A percentile compares a stretch with the other conserved stretches of the same genome.
Conservation (phyloP, 371 early-diverging fungal species). For the Rhizopus stolonifer region DNA sequence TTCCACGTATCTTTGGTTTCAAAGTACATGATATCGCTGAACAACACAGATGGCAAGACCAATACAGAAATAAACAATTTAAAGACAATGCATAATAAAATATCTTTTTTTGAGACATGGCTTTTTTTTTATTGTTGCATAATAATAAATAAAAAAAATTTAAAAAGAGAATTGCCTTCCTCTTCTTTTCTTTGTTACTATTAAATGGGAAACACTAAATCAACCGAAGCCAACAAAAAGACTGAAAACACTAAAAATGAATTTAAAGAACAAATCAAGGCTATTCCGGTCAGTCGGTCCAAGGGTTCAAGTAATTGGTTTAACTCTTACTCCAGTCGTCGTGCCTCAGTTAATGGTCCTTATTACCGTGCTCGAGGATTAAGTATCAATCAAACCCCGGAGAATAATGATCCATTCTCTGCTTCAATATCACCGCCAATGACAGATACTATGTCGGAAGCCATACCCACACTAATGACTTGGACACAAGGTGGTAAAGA, state of each 20-base stretch:
- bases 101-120: too few relatives aligned
- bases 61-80: slow-evolving; percentile 61
- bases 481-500: slow-evolving; percentile 92
- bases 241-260: too few relatives aligned
- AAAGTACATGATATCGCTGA: slow-evolving; percentile 82
- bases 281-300: too few relatives aligned
- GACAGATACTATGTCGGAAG: background rate
- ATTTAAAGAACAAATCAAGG: too few relatives aligned
- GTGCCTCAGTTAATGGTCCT: slow-evolving; percentile 49
- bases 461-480: slow-evolving; percentile 56
- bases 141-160: too few relatives aligned
- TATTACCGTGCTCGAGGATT: slow-evolving; percentile 52
- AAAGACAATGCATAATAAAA: too few relatives aligned
- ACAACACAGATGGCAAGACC: slow-evolving; percentile 89
- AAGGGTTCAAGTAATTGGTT: slow-evolving; percentile 46
- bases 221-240: slow-evolving; percentile 21
- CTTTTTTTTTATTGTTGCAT: too few relatives aligned
- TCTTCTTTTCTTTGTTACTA: background rate
- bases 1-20: slow-evolving; percentile 97
- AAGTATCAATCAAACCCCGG: slow-evolving; percentile 44
- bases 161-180: too few relatives aligned
- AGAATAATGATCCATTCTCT: slow-evolving; percentile 31
- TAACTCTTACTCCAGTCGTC: slow-evolving; percentile 31
- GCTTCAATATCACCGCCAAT: background rate
- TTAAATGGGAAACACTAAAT: slow-evolving; percentile 26